Evolutionary conservation across 192 early-diverging fungal genomes (phyloP), one percentile per base, ranked within the genome.

Genomic region (Rhizophagus prolifer): DNA sequence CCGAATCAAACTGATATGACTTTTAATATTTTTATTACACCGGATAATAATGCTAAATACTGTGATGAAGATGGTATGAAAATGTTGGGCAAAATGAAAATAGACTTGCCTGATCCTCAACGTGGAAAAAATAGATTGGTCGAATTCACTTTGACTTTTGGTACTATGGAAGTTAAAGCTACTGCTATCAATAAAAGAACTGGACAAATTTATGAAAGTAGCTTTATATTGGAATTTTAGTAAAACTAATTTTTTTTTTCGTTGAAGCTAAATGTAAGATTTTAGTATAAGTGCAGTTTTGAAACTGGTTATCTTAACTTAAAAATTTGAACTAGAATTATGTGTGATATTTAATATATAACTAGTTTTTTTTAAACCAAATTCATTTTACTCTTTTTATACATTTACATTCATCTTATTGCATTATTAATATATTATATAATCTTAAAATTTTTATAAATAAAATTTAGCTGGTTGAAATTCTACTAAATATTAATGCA

Each of bases 21-120:
- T 58, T 76, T 68, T 68, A 66, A 66, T 58, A 76, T 76, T n/a
- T 76, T 38, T n/a, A 68, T 64, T 25, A 76, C 75, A 14, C 44
- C 60, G 19, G 47, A 54, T 54, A 36, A 58, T 66, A 38, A 23
- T 68, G 46, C 75, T 31, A 76, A 68, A 38, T 76, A 76, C 69
- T 76, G 75, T 38, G 75, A 76, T 41, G 75, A 76, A 68, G 66
- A 76, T 58, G 75, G 75, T 12, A 76, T 76, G 75, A 66, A 23
- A 59, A 58, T 68, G 65, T 36, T 76, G 7, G 75, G 75, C 8
- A 76, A 76, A 36, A 58, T 76, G 63, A 68, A 75, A 65, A 75
- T 65, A 16, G 74, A 75, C 28, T 65, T 75, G 30, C 74, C 74
- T 25, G 74, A 75, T 50, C 61, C 62, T 19, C 74, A 75, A 19